Conservation (phyloP, 2,329 filamentous ascomycete genomes). For the Alternaria metachromatica region DNA sequence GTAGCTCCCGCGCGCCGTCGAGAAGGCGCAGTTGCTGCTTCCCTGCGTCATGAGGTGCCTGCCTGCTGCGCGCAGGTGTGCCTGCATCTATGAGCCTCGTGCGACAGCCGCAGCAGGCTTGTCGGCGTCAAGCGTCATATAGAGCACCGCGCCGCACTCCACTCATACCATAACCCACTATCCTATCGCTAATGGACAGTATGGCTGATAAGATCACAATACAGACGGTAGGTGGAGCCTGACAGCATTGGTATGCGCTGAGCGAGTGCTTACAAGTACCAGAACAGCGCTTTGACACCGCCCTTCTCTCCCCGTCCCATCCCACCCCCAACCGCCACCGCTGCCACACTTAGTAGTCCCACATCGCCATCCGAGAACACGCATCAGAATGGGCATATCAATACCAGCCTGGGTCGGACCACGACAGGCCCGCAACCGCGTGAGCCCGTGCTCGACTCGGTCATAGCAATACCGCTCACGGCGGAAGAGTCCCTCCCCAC, state of each 20-base stretch:
- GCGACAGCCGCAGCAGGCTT: conserved; percentile 3
- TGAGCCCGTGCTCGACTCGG: conserved; percentile 25
- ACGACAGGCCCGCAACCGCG: conserved; percentile 11
- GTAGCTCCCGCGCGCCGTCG: conserved; percentile 4
- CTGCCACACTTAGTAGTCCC: neutral
- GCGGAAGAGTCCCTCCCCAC: conserved; percentile 44
- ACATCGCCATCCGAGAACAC: conserved; percentile 5
- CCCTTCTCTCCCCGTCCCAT: conserved; percentile 35
- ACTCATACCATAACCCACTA: neutral
- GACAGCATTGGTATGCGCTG: neutral
- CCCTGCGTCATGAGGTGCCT: neutral
- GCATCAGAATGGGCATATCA: neutral
- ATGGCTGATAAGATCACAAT: conserved; percentile 26
- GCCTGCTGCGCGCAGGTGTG: neutral
- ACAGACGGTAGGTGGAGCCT: neutral
- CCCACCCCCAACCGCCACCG: conserved; percentile 21
- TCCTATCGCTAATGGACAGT: conserved; percentile 1
- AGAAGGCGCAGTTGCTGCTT: conserved; percentile 1
- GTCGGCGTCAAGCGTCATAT: conserved; percentile 3
- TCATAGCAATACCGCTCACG: conserved; percentile 25
- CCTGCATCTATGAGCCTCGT: conserved; percentile 6
- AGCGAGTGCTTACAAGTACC: neutral
- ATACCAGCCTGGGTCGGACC: neutral
- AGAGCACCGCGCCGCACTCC: neutral
- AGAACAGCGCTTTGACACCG: conserved; percentile 18